Conservation (phyloP, 2,329 filamentous ascomycete species). For the Magnaporthiopsis poae region DNA sequence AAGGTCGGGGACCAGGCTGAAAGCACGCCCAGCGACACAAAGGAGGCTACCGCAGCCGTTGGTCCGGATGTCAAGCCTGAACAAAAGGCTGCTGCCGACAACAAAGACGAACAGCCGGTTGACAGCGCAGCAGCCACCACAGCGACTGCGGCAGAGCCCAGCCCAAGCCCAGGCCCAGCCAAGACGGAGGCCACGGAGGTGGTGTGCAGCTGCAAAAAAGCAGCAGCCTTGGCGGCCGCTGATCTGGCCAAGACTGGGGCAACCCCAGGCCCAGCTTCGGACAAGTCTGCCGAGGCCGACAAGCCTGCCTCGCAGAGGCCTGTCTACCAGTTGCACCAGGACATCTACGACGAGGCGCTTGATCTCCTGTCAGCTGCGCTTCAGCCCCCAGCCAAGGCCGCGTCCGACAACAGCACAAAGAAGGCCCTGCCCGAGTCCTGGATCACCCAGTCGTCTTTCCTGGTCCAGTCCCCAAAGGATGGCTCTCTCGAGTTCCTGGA, state of each 20-base stretch:
- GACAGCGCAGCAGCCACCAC: too few relatives aligned
- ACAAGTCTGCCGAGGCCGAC: neutral
- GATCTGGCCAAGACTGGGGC: neutral
- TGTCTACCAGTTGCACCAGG: neutral
- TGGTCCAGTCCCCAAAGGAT: neutral
- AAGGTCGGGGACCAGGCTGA: neutral
- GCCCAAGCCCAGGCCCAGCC: too few relatives aligned
- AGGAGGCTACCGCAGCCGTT: neutral
- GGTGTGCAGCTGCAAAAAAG: too few relatives aligned
- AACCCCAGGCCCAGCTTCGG: neutral
- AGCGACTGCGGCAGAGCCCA: too few relatives aligned
- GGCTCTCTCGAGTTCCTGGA: slow-evolving; percentile 3
- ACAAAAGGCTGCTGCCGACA: neutral
- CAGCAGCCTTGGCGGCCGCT: too few relatives aligned
- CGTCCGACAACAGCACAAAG: neutral
- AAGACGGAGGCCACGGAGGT: too few relatives aligned
- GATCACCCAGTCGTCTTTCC: neutral
- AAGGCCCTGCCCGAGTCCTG: neutral
- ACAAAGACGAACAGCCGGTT: too few relatives aligned
- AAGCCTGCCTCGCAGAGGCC: neutral
- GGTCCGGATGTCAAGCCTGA: neutral
- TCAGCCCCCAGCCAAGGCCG: too few relatives aligned
- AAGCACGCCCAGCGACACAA: too few relatives aligned
- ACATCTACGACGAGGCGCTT: neutral
- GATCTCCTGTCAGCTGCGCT: too few relatives aligned